Evolutionary conservation across 306 rosid species (phyloP).

Genomic region (Quercus aquifolioides): DNA sequence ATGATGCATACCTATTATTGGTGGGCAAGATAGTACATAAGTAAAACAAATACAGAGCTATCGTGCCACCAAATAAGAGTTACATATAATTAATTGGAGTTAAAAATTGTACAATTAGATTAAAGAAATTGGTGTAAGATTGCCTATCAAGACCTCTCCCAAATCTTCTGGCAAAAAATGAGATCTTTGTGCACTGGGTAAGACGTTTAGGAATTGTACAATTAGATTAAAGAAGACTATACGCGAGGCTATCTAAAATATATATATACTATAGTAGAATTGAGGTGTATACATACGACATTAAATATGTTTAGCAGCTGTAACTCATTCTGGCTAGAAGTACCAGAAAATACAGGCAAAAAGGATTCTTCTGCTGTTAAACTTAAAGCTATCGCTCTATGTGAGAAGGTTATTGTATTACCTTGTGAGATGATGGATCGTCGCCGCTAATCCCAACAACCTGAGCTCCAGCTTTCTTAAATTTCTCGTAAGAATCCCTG

Average conservation of each 20-base stretch:
- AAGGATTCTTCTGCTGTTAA: neutral
- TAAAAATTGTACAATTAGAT: neutral
- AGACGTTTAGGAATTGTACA: neutral
- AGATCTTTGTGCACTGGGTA: too few species aligned
- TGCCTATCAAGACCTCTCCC: too few species aligned
- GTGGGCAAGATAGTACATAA: neutral
- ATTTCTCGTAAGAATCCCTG: conserved; percentile 97
- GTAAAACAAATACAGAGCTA: neutral
- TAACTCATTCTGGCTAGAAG: neutral
- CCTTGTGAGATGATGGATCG: conserved; percentile 89
- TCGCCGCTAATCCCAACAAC: conserved; percentile 94
- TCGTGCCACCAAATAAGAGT: neutral
- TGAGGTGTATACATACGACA: neutral
- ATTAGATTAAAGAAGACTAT: neutral
- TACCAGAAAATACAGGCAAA: too few species aligned
- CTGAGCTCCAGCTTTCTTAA: conserved; percentile 95
- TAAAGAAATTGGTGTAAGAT: neutral
- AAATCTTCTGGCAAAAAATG: too few species aligned
- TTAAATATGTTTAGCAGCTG: neutral
- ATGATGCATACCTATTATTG: neutral
- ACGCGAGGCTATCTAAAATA: neutral
- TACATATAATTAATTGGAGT: too few species aligned
- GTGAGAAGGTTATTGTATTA: conserved; percentile 24
- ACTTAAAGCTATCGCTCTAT: neutral
- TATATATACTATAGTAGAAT: neutral